phyloP scores from a whole-genome alignment of 2,329 filamentous ascomycete species.

The Pyrenochaeta sp. region DNA sequence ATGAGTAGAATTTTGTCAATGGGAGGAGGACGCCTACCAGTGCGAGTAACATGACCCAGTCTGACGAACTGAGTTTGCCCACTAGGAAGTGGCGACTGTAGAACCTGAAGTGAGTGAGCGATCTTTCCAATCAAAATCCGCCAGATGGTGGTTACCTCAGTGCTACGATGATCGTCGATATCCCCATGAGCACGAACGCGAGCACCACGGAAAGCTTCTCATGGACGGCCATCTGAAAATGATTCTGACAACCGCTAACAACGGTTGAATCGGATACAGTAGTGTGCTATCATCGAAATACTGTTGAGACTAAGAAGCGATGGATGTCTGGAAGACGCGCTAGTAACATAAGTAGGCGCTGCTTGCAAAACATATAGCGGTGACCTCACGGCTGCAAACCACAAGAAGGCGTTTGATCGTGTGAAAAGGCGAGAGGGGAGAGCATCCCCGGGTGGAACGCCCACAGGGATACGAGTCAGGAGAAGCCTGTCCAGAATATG shows the following conservation, averaged over 20 bases:
- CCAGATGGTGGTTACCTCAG: constrained; percentile 29
- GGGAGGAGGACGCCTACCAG: constrained; percentile 35
- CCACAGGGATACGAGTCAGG: constrained; percentile 27
- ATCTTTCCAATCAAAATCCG: neutral
- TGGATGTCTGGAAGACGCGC: constrained; percentile 7
- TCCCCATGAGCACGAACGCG: constrained; percentile 36
- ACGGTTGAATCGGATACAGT: neutral
- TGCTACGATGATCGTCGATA: constrained; percentile 40
- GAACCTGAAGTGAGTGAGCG: constrained; percentile 29
- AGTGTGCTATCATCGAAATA: neutral
- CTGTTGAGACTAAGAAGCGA: neutral
- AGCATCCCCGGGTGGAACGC: constrained; percentile 2
- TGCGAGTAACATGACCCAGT: constrained; percentile 41
- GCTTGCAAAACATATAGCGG: constrained; percentile 12
- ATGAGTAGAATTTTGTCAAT: too few species aligned
- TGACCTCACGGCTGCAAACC: constrained; percentile 1
- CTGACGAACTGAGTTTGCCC: constrained; percentile 35
- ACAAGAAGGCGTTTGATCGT: constrained; percentile 10
- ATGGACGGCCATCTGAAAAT: constrained; percentile 27
- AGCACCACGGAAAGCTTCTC: constrained; percentile 30
- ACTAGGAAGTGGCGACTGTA: constrained; percentile 40
- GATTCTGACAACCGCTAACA: neutral
- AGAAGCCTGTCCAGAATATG: constrained; percentile 6
- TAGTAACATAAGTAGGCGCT: constrained; percentile 1
- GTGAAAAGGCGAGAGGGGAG: constrained; percentile 4